A percentile compares a stretch with the other conserved stretches of the same genome.
phyloP scores from a whole-genome alignment of 768 basidiomycete genomes.

The Termitomyces sp. region DNA sequence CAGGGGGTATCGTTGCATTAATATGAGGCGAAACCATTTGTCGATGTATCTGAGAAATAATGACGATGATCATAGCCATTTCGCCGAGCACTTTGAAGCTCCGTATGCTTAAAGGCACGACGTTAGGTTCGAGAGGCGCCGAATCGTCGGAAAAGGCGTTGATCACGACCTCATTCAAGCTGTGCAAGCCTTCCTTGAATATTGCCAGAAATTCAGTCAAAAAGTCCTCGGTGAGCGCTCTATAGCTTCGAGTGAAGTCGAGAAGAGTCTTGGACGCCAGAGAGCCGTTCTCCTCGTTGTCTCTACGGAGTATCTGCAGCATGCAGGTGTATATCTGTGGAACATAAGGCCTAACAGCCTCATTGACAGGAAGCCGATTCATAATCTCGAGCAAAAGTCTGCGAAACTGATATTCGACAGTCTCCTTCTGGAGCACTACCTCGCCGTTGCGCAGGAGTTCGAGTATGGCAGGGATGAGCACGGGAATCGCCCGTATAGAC shows the following conservation, averaged over 20 bases:
- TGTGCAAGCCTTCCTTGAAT: conserved; percentile 72
- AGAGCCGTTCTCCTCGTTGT: conserved; percentile 95
- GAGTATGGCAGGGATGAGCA: conserved; percentile 68
- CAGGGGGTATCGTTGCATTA: conserved; percentile 65
- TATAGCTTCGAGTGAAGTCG: conserved; percentile 79
- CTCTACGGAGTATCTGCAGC: conserved; percentile 76
- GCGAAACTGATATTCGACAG: conserved; percentile 75
- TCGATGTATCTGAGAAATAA: conserved; percentile 81
- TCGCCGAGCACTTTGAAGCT: conserved; percentile 95
- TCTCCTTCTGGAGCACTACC: conserved; percentile 60
- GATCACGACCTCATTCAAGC: conserved; percentile 65
- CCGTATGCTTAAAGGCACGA: conserved; percentile 62
- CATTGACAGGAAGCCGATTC: conserved; percentile 79
- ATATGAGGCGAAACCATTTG: conserved; percentile 59
- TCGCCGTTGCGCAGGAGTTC: conserved; percentile 69
- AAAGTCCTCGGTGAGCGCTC: conserved; percentile 64
- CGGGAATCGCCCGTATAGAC: conserved; percentile 59
- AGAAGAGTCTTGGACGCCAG: conserved; percentile 88
- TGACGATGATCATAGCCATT: conserved; percentile 87
- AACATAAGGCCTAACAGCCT: conserved; percentile 67
- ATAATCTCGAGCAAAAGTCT: conserved; percentile 84
- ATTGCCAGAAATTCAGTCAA: conserved; percentile 76
- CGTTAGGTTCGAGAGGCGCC: conserved; percentile 43
- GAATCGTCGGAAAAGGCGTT: conserved; percentile 73
- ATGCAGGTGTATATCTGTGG: conserved; percentile 69